These are phyloP conservation scores for Syncephalis plumigaleata DNA, from an alignment of 371 early-diverging fungal species.

Conservation along the genomic window DNA sequence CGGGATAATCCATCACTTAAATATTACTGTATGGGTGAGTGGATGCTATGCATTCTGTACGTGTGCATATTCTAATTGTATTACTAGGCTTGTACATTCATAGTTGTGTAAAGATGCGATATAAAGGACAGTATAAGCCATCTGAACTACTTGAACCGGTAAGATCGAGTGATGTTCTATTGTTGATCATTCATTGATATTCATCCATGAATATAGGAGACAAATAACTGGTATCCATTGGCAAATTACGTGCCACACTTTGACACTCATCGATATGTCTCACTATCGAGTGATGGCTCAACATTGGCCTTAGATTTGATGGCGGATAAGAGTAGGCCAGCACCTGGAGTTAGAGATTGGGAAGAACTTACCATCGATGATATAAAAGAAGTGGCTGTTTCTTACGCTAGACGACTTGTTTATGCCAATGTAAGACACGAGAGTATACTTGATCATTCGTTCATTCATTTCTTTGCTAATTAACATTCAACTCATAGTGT, in stretches of 20 bases:
- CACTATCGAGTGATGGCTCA: not conserved
- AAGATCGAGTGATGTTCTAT: not conserved
- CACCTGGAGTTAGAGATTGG: too few species aligned
- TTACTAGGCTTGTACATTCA: constrained; percentile 71
- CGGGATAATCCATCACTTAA: constrained; percentile 15
- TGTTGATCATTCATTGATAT: not conserved
- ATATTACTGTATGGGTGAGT: constrained; percentile 76
- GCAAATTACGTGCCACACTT: constrained; percentile 11
- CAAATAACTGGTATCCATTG: constrained; percentile 21
- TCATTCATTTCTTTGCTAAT: too few species aligned
- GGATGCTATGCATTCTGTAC: not conserved
- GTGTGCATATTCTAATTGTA: not conserved
- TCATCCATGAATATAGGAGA: constrained; percentile 5
- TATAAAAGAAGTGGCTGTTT: too few species aligned
- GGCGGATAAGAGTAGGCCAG: too few species aligned
- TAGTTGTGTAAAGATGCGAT: constrained; percentile 77
- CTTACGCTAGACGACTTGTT: too few species aligned
- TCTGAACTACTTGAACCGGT: constrained; percentile 60
- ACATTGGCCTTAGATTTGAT: too few species aligned
- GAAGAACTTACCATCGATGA: too few species aligned
- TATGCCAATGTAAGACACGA: too few species aligned
- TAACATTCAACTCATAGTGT: too few species aligned
- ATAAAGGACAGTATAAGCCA: constrained; percentile 77
- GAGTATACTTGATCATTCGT: too few species aligned
- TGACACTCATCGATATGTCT: constrained; percentile 10